These are phyloP conservation scores for Cyphellophora attinorum DNA, from an alignment of 2,329 filamentous ascomycete genomes.

Conservation along the genomic window DNA sequence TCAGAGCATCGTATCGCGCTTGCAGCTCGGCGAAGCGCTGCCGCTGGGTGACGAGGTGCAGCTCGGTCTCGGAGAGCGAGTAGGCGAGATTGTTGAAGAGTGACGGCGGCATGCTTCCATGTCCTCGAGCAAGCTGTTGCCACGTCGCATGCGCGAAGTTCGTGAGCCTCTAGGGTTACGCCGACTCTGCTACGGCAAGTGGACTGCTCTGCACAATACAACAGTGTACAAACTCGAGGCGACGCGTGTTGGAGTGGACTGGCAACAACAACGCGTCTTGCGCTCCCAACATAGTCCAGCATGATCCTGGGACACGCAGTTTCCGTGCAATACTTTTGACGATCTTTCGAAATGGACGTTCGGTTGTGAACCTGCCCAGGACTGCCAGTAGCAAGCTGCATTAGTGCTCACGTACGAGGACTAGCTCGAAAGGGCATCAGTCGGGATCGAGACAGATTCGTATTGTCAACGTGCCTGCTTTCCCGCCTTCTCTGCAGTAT, in stretches of 20 bases:
- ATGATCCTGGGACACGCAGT: conserved; percentile 1
- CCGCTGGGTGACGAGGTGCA: neutral
- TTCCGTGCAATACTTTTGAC: no score
- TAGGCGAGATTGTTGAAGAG: neutral
- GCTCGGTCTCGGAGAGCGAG: neutral
- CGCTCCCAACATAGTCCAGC: no score
- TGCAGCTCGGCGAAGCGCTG: neutral
- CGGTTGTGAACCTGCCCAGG: no score
- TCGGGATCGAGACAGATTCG: no score
- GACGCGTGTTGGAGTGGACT: conserved; percentile 4
- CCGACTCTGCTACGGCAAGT: neutral
- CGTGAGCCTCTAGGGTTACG: neutral
- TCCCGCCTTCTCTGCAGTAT: no score
- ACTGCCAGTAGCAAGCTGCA: no score
- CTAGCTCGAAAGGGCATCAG: no score
- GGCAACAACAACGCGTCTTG: conserved; percentile 19
- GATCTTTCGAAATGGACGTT: no score
- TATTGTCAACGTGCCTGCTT: no score
- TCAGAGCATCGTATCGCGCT: no score
- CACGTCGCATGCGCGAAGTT: neutral
- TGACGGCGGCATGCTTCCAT: neutral
- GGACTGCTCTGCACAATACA: neutral
- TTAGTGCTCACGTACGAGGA: no score
- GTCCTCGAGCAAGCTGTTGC: neutral
- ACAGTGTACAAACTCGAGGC: neutral